Evolutionary conservation across 345 rosid species (phyloP), one percentile per base, ranked within the genome.

Genomic region (Gossypium sturtianum): DNA sequence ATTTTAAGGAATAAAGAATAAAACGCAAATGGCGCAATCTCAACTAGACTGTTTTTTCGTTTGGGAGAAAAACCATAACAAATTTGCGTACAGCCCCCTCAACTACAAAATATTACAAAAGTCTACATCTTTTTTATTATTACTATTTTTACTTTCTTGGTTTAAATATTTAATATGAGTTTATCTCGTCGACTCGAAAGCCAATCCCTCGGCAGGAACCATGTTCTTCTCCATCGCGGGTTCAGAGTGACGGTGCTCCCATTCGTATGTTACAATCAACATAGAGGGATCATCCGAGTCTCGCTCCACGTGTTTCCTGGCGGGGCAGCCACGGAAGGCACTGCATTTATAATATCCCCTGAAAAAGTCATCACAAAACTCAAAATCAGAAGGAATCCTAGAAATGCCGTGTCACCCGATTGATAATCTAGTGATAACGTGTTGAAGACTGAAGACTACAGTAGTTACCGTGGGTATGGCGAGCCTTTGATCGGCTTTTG

Each of bases 401-500:
- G 3, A 44, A 4, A 38, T 15, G 13, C 9, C 4, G 4, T 19
- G 17, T 44, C 11, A 44, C 9, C 47, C 0, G 45, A 15, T 8
- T 63, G 2, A 38, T n/a, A 47, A 43, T 64, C 49, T 9, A 17
- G 15, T 41, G 25, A 12, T n/a, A 17, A 19, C 25, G 1, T 5
- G 9, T n/a, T 19, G 19, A 13, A 17, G 12, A 34, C 38, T 6
- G n/a, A 19, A n/a, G 58, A 15, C 17, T 66, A 62, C 11, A 29
- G 11, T 73, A 72, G 69, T 87, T 87, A 90, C 98, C 98, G 84
- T 80, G 99, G 98, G 78, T 86, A 89, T 2, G 99, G 98, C 1
- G 99, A 93, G 12, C 99, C 99, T 71, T 93, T 94, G 80, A 94
- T 93, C 59, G 98, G 99, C 83, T 94, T 94, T 62, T 94, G 98